phyloP scores from a whole-genome alignment of 2,329 filamentous ascomycete species.

The Amauroascus niger region DNA sequence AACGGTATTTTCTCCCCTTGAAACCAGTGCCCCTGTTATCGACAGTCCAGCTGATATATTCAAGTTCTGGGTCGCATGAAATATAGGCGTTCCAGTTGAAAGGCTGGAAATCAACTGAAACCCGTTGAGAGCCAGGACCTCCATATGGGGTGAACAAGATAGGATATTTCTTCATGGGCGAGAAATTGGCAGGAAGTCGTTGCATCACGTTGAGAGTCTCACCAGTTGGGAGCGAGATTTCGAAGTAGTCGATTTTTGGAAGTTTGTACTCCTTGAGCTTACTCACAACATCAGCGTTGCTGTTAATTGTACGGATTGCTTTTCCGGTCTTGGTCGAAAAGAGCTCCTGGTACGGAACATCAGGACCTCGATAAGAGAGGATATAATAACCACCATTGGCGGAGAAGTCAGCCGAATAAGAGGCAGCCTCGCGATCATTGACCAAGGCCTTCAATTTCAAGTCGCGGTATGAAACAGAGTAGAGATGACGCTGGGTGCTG shows the following conservation, averaged over 20 bases:
- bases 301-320: conserved; percentile 50
- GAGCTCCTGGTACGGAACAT: conserved; percentile 60
- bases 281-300: conserved; percentile 49
- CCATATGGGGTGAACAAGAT: conserved; percentile 60
- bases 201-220: conserved; percentile 56
- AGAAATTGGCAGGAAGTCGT: conserved; percentile 55
- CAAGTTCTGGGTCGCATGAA: conserved; percentile 55
- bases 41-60: conserved; percentile 58
- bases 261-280: conserved; percentile 52
- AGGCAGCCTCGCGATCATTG: conserved; percentile 49
- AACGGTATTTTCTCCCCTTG: conserved; percentile 55
- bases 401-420: conserved; percentile 58
- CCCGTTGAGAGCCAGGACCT: conserved; percentile 55
- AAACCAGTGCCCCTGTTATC: conserved; percentile 59
- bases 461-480: conserved; percentile 52
- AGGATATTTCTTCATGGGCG: conserved; percentile 54
- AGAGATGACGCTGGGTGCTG: conserved; percentile 58
- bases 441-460: conserved; percentile 50
- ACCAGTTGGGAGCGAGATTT: conserved; percentile 52
- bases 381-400: conserved; percentile 55
- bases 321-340: conserved; percentile 46
- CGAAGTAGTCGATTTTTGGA: conserved; percentile 55
- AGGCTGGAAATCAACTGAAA: conserved; percentile 47
- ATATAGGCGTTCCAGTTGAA: conserved; percentile 55
- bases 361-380: conserved; percentile 54